Percentiles rank a stretch among this genome's conserved stretches.
Evolutionary conservation across 805 yeast genomes (phyloP).

Genomic region (Monosporozyma servazzii): DNA sequence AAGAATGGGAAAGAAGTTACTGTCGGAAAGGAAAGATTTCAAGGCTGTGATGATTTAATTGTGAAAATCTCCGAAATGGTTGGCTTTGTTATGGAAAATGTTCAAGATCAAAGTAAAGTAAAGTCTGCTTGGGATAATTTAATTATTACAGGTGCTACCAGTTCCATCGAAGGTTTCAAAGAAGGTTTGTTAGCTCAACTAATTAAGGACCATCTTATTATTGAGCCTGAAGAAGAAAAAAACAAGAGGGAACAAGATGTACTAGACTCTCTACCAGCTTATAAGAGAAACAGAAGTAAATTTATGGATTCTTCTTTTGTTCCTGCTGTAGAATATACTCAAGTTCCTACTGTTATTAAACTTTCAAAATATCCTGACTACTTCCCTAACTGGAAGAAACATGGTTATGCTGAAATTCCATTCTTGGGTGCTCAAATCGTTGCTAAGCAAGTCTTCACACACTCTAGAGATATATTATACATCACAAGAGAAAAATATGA

Average conservation of each 20-base stretch:
- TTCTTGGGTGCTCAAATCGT: constrained; percentile 85
- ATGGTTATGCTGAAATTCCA: constrained; percentile 64
- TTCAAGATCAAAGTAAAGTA: constrained; percentile 61
- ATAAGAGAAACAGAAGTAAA: constrained; percentile 23
- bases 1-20: constrained; percentile 43
- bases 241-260: constrained; percentile 21
- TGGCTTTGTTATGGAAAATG: constrained; percentile 41
- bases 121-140: constrained; percentile 82
- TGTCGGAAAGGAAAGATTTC: constrained; percentile 86
- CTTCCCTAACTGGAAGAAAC: constrained; percentile 87
- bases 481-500: constrained; percentile 62
- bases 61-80: constrained; percentile 44
- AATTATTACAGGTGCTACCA: constrained; percentile 70
- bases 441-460: constrained; percentile 72
- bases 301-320: constrained; percentile 21
- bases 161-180: constrained; percentile 64
- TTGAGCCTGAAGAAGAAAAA: constrained; percentile 25
- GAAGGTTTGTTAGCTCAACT: constrained; percentile 57
- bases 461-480: constrained; percentile 54
- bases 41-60: constrained; percentile 60
- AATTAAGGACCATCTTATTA: constrained; percentile 44
- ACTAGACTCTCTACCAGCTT: constrained; percentile 26
- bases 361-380: constrained; percentile 75
- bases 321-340: constrained; percentile 35
- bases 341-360: constrained; percentile 72